These are phyloP conservation scores for Spergularia marina DNA, from an alignment of 148 eudicot genomes.

Conservation along the genomic window DNA sequence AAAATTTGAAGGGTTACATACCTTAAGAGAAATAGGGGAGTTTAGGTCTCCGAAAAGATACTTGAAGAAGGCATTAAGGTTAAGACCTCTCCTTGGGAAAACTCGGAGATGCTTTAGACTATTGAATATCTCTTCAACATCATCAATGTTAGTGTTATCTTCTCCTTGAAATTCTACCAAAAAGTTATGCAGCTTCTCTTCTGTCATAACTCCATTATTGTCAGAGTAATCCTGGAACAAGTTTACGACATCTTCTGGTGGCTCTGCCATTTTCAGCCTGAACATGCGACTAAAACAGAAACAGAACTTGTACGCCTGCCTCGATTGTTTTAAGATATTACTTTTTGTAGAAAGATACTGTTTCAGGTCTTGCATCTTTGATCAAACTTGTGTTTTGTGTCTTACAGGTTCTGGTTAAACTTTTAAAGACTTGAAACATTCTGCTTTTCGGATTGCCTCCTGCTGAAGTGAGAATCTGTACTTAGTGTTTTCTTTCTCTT, in stretches of 20 bases:
- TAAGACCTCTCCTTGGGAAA: constrained; percentile 46
- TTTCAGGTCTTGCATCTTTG: constrained; percentile 14
- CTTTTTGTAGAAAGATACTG: constrained; percentile 7
- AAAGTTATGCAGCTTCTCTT: constrained; percentile 36
- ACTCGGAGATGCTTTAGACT: constrained; percentile 40
- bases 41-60: constrained; percentile 55
- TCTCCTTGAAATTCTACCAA: constrained; percentile 45
- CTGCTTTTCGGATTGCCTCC: constrained; percentile 28
- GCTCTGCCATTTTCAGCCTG: constrained; percentile 36
- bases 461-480: constrained; percentile 24
- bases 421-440: constrained; percentile 9
- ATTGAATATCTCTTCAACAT: constrained; percentile 38
- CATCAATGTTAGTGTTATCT: constrained; percentile 27
- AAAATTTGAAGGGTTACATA: constrained; percentile 8
- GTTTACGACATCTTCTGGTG: constrained; percentile 40
- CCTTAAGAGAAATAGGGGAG: constrained; percentile 38
- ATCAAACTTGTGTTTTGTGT: neutral
- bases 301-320: constrained; percentile 41
- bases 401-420: neutral
- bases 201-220: constrained; percentile 43
- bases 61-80: constrained; percentile 47
- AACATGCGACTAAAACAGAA: constrained; percentile 49
- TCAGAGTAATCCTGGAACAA: constrained; percentile 47
- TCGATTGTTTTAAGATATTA: constrained; percentile 17
- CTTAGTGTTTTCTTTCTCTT: neutral